Base-by-base conservation (phyloP, 495 filamentous ascomycete species). In the Penicillium psychrofluorescens region DNA sequence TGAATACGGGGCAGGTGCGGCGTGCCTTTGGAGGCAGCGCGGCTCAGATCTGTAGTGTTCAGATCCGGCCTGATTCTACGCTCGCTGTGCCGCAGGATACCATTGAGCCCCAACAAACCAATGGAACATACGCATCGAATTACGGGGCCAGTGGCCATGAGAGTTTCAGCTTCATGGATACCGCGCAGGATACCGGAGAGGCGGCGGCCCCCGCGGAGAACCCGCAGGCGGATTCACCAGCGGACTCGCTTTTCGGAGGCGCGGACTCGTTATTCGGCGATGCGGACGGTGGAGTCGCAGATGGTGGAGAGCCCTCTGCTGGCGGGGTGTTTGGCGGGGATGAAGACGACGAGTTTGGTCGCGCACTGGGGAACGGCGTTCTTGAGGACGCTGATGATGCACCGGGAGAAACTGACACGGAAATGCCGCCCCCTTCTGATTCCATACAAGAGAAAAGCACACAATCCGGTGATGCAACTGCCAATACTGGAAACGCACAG, bases 331-430 rank as follows among this genome's bases (percentile, higher is more conserved):
- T 85, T 53, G 81, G 75, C 0, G 80, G 79, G 14, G 86, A 91
- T 36, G 88, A 92, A 36, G 88, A 95, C 51, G 85, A 94, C 58
- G 88, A 90, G 44, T 92, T 95, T 55, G 83, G 84, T 11, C 70
- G 81, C 41, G 85, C 85, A 5, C 84, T 97, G 60, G 81, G 80
- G 34, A 84, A 84, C 48, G 76, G 74, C 12, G 59, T 63, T 28
- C 55, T 65, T 12, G 68, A 64, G 6, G 71, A 74, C 29, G 32
- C 46, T 0, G 55, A 58, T 44, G 66, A 66, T 45, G 57, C 64
- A 4, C 59, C 66, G 10, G 58, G 59, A 7, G 66, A 71, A 36
- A 36, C 59, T 29, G 65, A 67, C 7, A 35, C 51, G 13, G 49
- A 53, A 11, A 45, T 50, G 9, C 45, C 44, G 15, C 22, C 22